Evolutionary conservation across 169 alveolate genomes (phyloP).

Genomic region (Cyclospora cayetanensis): DNA sequence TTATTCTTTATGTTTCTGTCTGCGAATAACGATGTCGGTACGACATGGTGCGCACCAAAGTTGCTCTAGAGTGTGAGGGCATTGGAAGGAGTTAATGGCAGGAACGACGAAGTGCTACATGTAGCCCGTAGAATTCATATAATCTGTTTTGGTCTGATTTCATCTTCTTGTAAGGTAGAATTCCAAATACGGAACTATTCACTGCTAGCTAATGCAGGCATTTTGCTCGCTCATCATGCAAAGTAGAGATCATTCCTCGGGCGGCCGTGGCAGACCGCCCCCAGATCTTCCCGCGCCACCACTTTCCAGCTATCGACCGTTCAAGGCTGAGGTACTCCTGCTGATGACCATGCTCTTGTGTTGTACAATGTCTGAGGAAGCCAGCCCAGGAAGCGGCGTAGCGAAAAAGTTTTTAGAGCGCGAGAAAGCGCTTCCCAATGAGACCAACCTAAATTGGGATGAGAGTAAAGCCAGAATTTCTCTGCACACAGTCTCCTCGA

Average conservation of each 20-base stretch:
- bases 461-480: no score
- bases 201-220: neutral
- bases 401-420: neutral
- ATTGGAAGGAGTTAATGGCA: neutral
- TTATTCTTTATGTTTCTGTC: no score
- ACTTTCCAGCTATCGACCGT: neutral
- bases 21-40: no score
- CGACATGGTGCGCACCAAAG: no score
- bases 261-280: neutral
- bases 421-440: neutral
- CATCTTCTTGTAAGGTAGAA: neutral
- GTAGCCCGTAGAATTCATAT: neutral
- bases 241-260: neutral
- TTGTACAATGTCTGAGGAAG: neutral
- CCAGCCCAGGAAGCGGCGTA: neutral
- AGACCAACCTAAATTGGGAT: no score
- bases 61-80: neutral
- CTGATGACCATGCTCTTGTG: neutral
- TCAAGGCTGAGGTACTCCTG: neutral
- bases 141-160: neutral
- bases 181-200: neutral
- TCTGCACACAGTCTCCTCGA: neutral
- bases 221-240: neutral
- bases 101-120: neutral
- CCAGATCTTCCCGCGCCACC: neutral